These are phyloP conservation scores for Melastoma malabathricum DNA, from an alignment of 345 rosid genomes.

Conservation along the genomic window DNA sequence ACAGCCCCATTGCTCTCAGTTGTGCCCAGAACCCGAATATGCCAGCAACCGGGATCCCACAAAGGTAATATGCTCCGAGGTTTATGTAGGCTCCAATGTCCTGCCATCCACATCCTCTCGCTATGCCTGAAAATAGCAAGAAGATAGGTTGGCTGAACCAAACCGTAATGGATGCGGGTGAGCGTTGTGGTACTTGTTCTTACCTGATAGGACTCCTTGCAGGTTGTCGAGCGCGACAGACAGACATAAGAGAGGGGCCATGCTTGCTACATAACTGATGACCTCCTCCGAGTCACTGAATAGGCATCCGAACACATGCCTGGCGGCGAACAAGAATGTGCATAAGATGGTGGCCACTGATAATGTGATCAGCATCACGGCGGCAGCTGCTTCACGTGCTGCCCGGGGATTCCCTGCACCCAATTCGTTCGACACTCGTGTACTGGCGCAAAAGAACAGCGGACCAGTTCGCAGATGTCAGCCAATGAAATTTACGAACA, in stretches of 20 bases:
- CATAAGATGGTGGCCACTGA: constrained; percentile 11
- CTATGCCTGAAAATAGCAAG: constrained; percentile 25
- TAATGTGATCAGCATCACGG: constrained; percentile 12
- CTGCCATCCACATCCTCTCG: constrained; percentile 67
- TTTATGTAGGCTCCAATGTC: constrained; percentile 44
- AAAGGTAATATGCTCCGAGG: constrained; percentile 42
- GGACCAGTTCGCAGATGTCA: background rate
- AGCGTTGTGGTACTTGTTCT: background rate
- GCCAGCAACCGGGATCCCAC: constrained; percentile 37
- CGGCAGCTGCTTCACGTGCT: constrained; percentile 11
- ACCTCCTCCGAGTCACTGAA: constrained; percentile 22
- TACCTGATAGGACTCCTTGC: constrained; percentile 31
- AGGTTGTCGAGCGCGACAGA: constrained; percentile 19
- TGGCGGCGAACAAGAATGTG: constrained; percentile 10
- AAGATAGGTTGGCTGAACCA: background rate
- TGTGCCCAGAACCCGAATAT: constrained; percentile 26
- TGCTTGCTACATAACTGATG: constrained; percentile 17
- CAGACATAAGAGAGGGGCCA: constrained; percentile 26
- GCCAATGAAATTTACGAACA: background rate
- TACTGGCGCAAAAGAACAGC: constrained; percentile 10
- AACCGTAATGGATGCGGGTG: background rate
- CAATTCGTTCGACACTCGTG: constrained; percentile 32
- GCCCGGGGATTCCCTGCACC: constrained; percentile 31
- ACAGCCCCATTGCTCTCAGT: constrained; percentile 40
- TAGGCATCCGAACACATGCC: constrained; percentile 20